A percentile compares a stretch with the other conserved stretches of the same genome.
Conservation (phyloP, 495 filamentous ascomycete species). For the Evernia prunastri region DNA sequence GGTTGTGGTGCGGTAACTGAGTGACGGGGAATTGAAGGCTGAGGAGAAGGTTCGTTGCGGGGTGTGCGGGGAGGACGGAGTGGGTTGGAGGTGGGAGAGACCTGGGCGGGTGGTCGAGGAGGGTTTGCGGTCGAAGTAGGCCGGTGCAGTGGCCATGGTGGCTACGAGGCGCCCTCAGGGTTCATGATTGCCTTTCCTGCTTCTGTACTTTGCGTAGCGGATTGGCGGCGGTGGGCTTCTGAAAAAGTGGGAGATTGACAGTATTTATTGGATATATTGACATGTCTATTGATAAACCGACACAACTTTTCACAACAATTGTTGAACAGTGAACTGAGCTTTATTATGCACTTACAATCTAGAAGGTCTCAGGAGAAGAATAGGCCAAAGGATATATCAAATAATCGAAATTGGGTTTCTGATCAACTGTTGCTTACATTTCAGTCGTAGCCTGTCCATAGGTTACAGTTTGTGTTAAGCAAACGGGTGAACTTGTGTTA, state of each 20-base stretch:
- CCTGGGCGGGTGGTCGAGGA: conserved; percentile 25
- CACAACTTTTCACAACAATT: not conserved
- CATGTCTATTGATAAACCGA: not conserved
- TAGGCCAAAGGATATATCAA: too few relatives aligned
- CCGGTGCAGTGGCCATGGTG: conserved; percentile 17
- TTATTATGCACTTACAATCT: not conserved
- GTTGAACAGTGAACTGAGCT: not conserved
- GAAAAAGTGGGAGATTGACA: not conserved
- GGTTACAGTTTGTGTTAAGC: not conserved
- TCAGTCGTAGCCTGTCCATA: not conserved
- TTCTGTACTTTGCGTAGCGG: not conserved
- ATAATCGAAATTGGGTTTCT: too few relatives aligned
- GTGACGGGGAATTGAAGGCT: conserved; percentile 62
- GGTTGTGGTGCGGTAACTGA: conserved; percentile 57
- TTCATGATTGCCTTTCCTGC: not conserved
- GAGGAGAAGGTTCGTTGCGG: conserved; percentile 53
- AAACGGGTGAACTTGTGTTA: not conserved
- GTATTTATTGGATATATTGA: not conserved
- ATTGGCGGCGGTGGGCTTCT: not conserved
- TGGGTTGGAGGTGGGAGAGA: conserved; percentile 26
- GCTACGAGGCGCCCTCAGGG: not conserved
- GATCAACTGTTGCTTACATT: too few relatives aligned
- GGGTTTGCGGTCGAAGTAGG: conserved; percentile 28
- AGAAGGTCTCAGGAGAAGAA: too few relatives aligned
- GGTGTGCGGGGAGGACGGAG: conserved; percentile 49